Percentiles rank a stretch among this genome's conserved stretches.
phyloP scores from a whole-genome alignment of 371 early-diverging fungal genomes.

The Mortierella sp. region DNA sequence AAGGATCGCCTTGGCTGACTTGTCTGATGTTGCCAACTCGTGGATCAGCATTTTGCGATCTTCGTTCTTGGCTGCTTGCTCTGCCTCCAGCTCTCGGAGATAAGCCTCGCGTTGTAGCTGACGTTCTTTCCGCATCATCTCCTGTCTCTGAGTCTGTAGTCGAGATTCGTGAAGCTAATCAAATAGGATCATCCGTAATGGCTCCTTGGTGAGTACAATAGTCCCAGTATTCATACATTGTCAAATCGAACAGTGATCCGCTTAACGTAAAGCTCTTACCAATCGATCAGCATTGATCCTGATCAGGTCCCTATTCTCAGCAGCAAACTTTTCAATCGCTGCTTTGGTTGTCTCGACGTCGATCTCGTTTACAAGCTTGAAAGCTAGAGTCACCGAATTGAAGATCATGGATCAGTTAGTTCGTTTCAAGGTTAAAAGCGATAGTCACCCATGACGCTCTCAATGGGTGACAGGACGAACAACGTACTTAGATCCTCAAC shows the following conservation, averaged over 20 bases:
- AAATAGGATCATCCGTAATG: background rate
- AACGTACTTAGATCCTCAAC: conserved; percentile 88
- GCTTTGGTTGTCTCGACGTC: conserved; percentile 87
- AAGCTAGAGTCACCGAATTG: conserved; percentile 59
- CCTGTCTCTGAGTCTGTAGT: conserved; percentile 31
- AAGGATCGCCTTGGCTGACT: conserved; percentile 51
- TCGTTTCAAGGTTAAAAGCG: no score
- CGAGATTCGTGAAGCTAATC: conserved; percentile 40
- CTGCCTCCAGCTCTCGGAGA: conserved; percentile 53
- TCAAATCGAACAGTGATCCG: no score
- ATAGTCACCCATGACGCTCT: no score
- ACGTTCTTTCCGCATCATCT: conserved; percentile 41
- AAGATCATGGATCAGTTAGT: conserved; percentile 1
- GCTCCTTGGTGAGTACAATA: no score
- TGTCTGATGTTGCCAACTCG: conserved; percentile 57
- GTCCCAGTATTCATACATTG: no score
- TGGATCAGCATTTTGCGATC: conserved; percentile 56
- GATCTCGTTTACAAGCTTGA: conserved; percentile 87
- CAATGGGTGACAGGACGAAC: background rate
- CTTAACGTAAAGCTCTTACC: conserved; percentile 51
- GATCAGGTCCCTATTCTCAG: conserved; percentile 87
- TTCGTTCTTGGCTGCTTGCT: conserved; percentile 56
- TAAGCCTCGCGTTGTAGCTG: conserved; percentile 55
- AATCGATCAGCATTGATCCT: conserved; percentile 69
- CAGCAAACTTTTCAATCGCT: conserved; percentile 79